Percentiles rank a stretch among this genome's conserved stretches.
Evolutionary conservation across 345 rosid species (phyloP).

Genomic region (Arabidopsis suecica): DNA sequence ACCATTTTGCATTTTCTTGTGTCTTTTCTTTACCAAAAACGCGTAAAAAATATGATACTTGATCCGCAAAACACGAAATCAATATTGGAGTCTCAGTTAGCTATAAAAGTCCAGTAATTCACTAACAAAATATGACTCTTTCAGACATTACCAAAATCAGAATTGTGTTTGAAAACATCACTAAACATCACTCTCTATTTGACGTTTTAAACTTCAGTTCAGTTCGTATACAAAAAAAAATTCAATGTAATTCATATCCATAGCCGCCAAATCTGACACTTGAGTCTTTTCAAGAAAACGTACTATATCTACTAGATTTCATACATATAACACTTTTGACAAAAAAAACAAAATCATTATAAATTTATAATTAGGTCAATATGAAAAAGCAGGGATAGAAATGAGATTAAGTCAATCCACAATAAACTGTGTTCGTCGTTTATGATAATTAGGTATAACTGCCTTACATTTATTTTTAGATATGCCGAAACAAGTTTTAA

Average conservation of each 20-base stretch:
- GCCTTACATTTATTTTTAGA: not conserved
- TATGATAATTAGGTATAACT: not conserved
- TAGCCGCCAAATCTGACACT: not conserved
- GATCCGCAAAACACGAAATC: not conserved
- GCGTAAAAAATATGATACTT: not conserved
- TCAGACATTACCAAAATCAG: not conserved
- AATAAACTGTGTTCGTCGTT: not conserved
- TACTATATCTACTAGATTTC: too few species aligned
- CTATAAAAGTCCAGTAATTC: not conserved
- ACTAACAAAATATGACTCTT: not conserved
- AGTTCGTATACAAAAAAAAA: not conserved
- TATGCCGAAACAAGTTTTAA: not conserved
- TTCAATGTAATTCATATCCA: not conserved
- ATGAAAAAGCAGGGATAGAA: too few species aligned
- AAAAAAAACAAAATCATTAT: too few species aligned
- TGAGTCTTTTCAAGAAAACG: not conserved
- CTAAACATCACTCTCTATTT: not conserved
- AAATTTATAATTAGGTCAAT: too few species aligned
- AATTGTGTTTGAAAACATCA: not conserved
- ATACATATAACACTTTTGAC: too few species aligned
- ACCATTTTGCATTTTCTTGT: slow-evolving; percentile 13
- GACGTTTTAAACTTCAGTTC: not conserved
- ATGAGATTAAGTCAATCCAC: too few species aligned
- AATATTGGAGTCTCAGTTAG: not conserved
- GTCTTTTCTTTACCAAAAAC: not conserved